Conservation (phyloP, 805 yeast genomes). For the Saccharomycopsis oosterbeekiorum region DNA sequence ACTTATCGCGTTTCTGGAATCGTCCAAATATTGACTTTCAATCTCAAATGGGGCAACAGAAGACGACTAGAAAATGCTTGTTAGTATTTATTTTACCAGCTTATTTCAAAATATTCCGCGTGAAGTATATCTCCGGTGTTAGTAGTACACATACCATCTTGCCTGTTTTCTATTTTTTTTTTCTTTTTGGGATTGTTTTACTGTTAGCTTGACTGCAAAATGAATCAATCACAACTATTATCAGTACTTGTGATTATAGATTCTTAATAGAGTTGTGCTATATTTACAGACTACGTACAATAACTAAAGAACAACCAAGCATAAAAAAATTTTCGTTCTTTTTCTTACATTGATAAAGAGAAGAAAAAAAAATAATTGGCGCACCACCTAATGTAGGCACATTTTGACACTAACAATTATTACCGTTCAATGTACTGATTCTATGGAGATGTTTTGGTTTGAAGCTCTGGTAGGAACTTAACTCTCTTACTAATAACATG, state of each 20-base stretch:
- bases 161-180: not conserved
- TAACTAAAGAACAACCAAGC: not conserved
- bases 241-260: not conserved
- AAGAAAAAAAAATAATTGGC: too few species aligned
- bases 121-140: too few species aligned
- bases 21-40: constrained; percentile 59
- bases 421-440: too few species aligned
- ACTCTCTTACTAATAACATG: not conserved
- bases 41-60: constrained; percentile 22
- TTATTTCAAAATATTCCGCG: too few species aligned
- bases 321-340: not conserved
- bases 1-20: constrained; percentile 56
- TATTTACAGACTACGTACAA: not conserved
- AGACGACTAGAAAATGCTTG: not conserved
- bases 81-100: not conserved
- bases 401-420: not conserved
- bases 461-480: not conserved
- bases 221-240: not conserved
- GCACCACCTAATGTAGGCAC: not conserved
- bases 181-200: not conserved
- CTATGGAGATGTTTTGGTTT: not conserved
- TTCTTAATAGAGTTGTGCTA: not conserved
- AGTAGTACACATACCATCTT: not conserved
- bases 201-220: not conserved
- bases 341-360: not conserved